Evolutionary conservation across 306 rosid genomes (phyloP).

Genomic region (Vigna mungo): DNA sequence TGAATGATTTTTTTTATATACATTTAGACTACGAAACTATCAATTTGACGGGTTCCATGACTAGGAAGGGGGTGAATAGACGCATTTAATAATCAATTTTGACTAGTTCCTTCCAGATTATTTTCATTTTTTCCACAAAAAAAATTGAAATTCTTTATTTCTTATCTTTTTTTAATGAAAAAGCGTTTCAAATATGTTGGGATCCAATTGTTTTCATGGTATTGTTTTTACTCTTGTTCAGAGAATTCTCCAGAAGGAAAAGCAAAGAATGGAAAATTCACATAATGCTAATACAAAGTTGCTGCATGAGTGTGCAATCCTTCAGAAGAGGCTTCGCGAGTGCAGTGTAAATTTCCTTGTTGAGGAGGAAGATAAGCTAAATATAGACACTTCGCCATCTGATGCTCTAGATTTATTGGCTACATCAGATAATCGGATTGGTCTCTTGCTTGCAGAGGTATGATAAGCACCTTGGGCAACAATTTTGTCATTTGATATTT

Average conservation of each 20-base stretch:
- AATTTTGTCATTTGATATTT: constrained; percentile 18
- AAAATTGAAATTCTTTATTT: constrained; percentile 4
- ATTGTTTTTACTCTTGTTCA: constrained; percentile 46
- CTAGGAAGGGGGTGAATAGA: background rate
- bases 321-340: constrained; percentile 78
- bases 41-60: constrained; percentile 26
- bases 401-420: constrained; percentile 85
- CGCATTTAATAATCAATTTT: background rate
- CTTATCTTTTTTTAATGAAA: background rate
- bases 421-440: constrained; percentile 88
- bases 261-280: constrained; percentile 64
- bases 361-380: constrained; percentile 87
- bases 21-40: constrained; percentile 33
- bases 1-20: background rate
- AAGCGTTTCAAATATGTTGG: background rate
- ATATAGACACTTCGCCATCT: constrained; percentile 71
- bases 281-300: constrained; percentile 67
- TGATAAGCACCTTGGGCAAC: constrained; percentile 33
- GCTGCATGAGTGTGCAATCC: constrained; percentile 87
- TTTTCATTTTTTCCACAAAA: background rate
- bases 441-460: constrained; percentile 94
- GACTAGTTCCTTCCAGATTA: background rate
- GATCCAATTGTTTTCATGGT: constrained; percentile 37
- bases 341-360: constrained; percentile 88
- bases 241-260: constrained; percentile 79